Base-by-base conservation (phyloP, 768 basidiomycete species). In the Mycena floridula region DNA sequence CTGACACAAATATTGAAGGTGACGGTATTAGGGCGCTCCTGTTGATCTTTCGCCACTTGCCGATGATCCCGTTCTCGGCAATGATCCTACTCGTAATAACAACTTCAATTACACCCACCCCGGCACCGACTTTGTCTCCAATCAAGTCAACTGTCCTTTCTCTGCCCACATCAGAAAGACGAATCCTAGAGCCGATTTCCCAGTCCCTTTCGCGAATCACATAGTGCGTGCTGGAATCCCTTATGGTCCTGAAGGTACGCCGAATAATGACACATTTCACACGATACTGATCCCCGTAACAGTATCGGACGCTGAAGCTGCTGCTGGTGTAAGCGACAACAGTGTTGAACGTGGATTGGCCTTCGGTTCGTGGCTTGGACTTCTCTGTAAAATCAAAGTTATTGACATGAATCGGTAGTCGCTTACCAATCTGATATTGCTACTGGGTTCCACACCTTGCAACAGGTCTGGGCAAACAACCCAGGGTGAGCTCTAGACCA, bases 151-250 rank as follows among this genome's bases (percentile, higher is more conserved):
- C 26, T 65, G 63, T 47, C 63, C 62, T 3, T 56, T 61, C 45
- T 48, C 51, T 25, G 55, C 58, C 1, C 58, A 59, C 42, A 53
- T 51, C 23, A 55, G 57, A 16, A 62, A 62, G 48, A 56, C 50
- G 8, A 36, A 28, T 37, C 59, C 56, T 13, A 59, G 58, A 11
- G 52, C 53, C 26, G 41, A 43, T 44, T 51, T 18, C 18, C 47
- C 15, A 20, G 49, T 53, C 25, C 13, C 20, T 27, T 9, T 11
- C 12, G 24, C 16, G 8, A 44, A 45, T 28, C 48, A 51, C 40
- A 56, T 65, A 40, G 50, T 65, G 8, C 59, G 63, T n/a, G 49
- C 54, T 11, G 58, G 61, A 25, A 61, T 63, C 44, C 63, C 64
- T 12, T 67, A 62, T 43, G 64, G 66, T 21, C 40, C 40, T 1